These are phyloP conservation scores for Aspergillus fumigatiaffinis DNA, from an alignment of 2,329 filamentous ascomycete species.

Conservation along the genomic window DNA sequence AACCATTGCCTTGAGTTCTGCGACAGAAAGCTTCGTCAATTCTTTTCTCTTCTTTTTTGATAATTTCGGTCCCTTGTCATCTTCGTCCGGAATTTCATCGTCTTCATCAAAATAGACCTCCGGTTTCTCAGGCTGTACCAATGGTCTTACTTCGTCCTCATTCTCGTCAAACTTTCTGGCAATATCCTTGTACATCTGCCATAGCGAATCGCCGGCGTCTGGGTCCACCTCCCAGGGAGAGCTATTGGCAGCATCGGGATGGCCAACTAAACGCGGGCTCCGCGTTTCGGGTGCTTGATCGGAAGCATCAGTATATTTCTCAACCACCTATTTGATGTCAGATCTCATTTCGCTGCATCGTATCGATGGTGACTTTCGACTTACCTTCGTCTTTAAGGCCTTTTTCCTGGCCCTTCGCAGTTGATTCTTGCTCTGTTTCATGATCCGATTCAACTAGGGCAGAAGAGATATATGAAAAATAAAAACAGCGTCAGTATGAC, in stretches of 20 bases:
- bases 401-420: conserved; percentile 92
- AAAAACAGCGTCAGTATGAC: neutral
- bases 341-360: conserved; percentile 1
- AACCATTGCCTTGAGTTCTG: conserved; percentile 90
- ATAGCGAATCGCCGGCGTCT: conserved; percentile 70
- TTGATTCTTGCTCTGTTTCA: conserved; percentile 89
- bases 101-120: conserved; percentile 81
- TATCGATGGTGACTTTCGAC: conserved; percentile 6
- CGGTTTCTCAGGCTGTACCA: conserved; percentile 71
- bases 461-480: neutral
- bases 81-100: conserved; percentile 78
- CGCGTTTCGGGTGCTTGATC: conserved; percentile 5
- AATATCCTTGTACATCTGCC: conserved; percentile 77
- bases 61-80: conserved; percentile 62
- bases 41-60: conserved; percentile 95
- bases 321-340: conserved; percentile 30
- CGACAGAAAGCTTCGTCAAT: conserved; percentile 87
- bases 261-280: conserved; percentile 8
- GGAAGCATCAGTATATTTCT: conserved; percentile 2
- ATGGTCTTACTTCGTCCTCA: conserved; percentile 59
- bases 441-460: conserved; percentile 1
- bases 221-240: conserved; percentile 40
- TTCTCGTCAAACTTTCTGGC: conserved; percentile 72
- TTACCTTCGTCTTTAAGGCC: conserved; percentile 70
- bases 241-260: conserved; percentile 44